Percentiles rank a stretch among this genome's conserved stretches.
Evolutionary conservation across 176 grass and related monocot species (phyloP).

Genomic region (Raddia guianensis): DNA sequence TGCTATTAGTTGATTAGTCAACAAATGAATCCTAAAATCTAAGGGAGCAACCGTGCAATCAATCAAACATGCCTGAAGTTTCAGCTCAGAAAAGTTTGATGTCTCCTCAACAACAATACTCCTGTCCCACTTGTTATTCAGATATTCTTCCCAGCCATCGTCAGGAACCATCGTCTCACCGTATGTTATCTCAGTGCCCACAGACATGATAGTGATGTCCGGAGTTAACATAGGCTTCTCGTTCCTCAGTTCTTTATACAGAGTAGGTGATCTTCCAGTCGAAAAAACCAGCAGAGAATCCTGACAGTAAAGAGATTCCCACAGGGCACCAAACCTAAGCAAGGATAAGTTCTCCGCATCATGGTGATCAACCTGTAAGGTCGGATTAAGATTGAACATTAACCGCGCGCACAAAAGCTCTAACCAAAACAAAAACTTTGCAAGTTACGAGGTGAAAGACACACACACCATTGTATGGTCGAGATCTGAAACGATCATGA

Average conservation of each 20-base stretch:
- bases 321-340: slow-evolving; percentile 79
- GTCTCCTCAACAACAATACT: slow-evolving; percentile 70
- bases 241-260: slow-evolving; percentile 84
- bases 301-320: slow-evolving; percentile 73
- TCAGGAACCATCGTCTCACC: slow-evolving; percentile 84
- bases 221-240: slow-evolving; percentile 86
- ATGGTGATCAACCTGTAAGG: slow-evolving; percentile 81
- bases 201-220: slow-evolving; percentile 93
- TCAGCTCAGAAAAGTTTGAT: slow-evolving; percentile 60
- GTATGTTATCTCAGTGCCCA: slow-evolving; percentile 90
- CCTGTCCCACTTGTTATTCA: slow-evolving; percentile 86
- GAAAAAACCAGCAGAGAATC: slow-evolving; percentile 88
- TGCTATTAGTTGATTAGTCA: not conserved
- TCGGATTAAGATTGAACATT: slow-evolving; percentile 18
- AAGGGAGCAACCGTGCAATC: slow-evolving; percentile 8
- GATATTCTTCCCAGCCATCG: slow-evolving; percentile 69
- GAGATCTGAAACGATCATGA: slow-evolving; percentile 97
- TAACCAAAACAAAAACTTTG: not conserved
- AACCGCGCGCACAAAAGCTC: not conserved
- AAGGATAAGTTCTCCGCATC: slow-evolving; percentile 76
- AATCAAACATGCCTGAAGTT: slow-evolving; percentile 54
- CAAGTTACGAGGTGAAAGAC: not conserved
- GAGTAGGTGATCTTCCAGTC: slow-evolving; percentile 71
- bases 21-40: not conserved
- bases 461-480: slow-evolving; percentile 87